Evolutionary conservation across 352 stramenopile genomes (phyloP), one percentile per base, ranked within the genome.

Genomic region (Globisporangium nunn): DNA sequence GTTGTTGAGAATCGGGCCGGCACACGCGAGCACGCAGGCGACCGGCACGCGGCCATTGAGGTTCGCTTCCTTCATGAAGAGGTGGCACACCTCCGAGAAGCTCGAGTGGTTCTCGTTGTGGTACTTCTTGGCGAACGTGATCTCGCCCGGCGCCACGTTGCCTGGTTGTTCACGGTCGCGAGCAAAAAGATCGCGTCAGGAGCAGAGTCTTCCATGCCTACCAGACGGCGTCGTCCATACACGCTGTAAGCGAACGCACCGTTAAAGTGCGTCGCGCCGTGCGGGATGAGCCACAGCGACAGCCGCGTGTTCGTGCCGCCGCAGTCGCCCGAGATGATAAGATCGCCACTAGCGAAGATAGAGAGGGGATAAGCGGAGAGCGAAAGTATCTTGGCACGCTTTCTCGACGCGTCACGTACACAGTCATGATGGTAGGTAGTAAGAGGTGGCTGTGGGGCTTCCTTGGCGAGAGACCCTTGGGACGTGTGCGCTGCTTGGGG

Each of bases 271-370:
- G 68, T 78, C 51, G 70, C 67, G 51, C 69, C 78, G 29, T 76
- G 68, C 30, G 81, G 84, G 55, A 96, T 85, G 35, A 81, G 71
- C 75, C 83, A 95, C 28, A 97, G 74, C 71, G 87, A 87, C 56
- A 99, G 83, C 17, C 96, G 88, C 59, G 90, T 97, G 75, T 98
- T 98, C 58, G 96, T 99, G 61, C 96, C 96, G 62, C 96, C 96
- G 60, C 98, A 97, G 76, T 99, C 96, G 52, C 91, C 96, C 11
- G 81, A 91, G 40, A 93, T 87, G 53, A 93, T 85, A 23, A 93
- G 66, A 63, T 93, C 81, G 53, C 78, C 75, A 40, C 78, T 88
- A 28, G 41, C 31, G 7, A 40, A 23, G 33, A 47, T 33, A 39
- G 11, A 51, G 10, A 50, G 23, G 45, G 17, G 6, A 11, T 40